Evolutionary conservation across 2,329 filamentous ascomycete species (phyloP), one percentile per base, ranked within the genome.

Genomic region (Arthroderma uncinatum): DNA sequence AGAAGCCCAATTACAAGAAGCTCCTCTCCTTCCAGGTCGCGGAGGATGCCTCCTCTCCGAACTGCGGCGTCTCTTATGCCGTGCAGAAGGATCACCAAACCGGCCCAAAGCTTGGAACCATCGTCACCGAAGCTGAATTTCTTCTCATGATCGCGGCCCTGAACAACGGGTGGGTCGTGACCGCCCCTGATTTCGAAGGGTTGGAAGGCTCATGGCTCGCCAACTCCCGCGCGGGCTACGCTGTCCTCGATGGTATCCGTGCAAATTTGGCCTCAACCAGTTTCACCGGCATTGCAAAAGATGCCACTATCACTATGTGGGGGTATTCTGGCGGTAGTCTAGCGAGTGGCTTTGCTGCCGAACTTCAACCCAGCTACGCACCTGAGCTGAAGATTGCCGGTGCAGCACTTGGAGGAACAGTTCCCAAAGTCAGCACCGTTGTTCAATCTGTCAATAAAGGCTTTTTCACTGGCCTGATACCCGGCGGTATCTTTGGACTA

Each of bases 241-340:
- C 73, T 0, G 73, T 71, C 8, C 63, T 78, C 9, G 73, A 79
- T 62, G 66, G 67, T 1, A 63, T 77, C 1, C 72, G 77, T 9
- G 75, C 75, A 3, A 69, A 73, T 0, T 60, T 75, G 10, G 59
- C 64, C 3, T 67, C 65, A 1, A 59, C 48, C 0, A 25, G 59
- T 7, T 60, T 66, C 48, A 66, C 73, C 3, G 65, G 67, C 1
- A 63, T 77, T 55, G 61, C 64, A 8, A 40, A 60, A 4, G 63
- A 67, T 12, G 67, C 74, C 0, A 67, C 61, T 2, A 65, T 74
- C 42, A 71, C 74, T 1, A 65, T 81, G 56, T 82, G 78, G 78
- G 80, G 80, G 0, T 82, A 82, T 62, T 80, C 76, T 0, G 80
- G 80, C 2, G 80, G 80, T 2, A 74, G 74, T 1, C 60, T 82